Percentiles rank a stretch among this genome's conserved stretches.
These are phyloP conservation scores for Cenchrus purpureus DNA, from an alignment of 176 grass and related monocot genomes.

Conservation along the genomic window DNA sequence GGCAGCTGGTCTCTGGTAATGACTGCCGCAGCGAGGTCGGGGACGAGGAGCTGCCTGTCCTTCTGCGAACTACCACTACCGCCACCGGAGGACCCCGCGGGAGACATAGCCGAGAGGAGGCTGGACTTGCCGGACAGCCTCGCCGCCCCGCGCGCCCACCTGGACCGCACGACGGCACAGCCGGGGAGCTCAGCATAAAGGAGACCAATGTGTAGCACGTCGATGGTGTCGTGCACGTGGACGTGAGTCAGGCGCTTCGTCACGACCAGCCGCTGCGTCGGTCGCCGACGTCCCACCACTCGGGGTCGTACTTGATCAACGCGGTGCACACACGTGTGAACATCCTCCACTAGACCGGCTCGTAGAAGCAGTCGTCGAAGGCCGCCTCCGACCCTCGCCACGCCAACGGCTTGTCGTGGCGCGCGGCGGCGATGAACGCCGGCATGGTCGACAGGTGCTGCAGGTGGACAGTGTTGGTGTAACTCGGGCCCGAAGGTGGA, in stretches of 20 bases:
- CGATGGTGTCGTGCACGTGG: conserved; percentile 34
- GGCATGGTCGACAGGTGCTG: conserved; percentile 74
- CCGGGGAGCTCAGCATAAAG: conserved; percentile 63
- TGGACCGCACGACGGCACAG: conserved; percentile 60
- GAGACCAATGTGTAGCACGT: conserved; percentile 69
- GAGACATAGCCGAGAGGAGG: conserved; percentile 51
- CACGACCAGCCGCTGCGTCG: conserved; percentile 49
- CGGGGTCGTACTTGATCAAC: conserved; percentile 61
- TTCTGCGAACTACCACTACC: conserved; percentile 35
- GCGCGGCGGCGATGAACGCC: conserved; percentile 49
- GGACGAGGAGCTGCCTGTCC: conserved; percentile 33
- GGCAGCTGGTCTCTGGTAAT: too few relatives aligned
- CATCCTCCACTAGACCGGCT: conserved; percentile 69
- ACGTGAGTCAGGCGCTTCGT: conserved; percentile 73
- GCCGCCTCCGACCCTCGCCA: conserved; percentile 65
- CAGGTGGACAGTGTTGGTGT: too few relatives aligned
- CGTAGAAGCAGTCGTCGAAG: conserved; percentile 62
- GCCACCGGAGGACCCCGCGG: conserved; percentile 22
- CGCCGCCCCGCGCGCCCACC: conserved; percentile 51
- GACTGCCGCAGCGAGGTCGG: too few relatives aligned
- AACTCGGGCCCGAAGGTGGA: too few relatives aligned
- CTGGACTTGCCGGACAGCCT: conserved; percentile 38
- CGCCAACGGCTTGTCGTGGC: conserved; percentile 12
- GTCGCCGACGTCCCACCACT: conserved; percentile 37
- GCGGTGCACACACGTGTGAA: conserved; percentile 70